These are phyloP conservation scores for Curvularia eragrostidis DNA, from an alignment of 2,329 filamentous ascomycete genomes.

Conservation along the genomic window DNA sequence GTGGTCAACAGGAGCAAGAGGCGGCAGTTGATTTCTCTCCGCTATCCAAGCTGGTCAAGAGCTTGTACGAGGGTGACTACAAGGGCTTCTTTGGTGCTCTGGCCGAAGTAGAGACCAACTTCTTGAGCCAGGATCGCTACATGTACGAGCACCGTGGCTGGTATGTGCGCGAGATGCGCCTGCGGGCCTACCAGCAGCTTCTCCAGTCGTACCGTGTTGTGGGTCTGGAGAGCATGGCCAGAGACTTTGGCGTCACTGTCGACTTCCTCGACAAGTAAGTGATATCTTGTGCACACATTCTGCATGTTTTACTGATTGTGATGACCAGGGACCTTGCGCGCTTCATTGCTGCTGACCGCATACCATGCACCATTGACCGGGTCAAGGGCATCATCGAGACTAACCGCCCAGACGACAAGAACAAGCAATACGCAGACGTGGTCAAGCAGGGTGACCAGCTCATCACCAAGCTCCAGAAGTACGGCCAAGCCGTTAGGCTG, in stretches of 20 bases:
- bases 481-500: constrained; percentile 93
- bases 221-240: constrained; percentile 95
- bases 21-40: constrained; percentile 86
- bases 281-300: background rate
- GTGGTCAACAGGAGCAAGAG: constrained; percentile 80
- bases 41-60: constrained; percentile 85
- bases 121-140: constrained; percentile 93
- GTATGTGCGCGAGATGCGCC: constrained; percentile 98
- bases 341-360: constrained; percentile 93
- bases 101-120: constrained; percentile 88
- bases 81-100: constrained; percentile 91
- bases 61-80: constrained; percentile 93
- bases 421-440: constrained; percentile 98
- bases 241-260: constrained; percentile 94
- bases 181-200: constrained; percentile 94
- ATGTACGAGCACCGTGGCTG: constrained; percentile 94
- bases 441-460: constrained; percentile 97
- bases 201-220: constrained; percentile 97
- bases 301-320: constrained; percentile 20
- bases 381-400: constrained; percentile 98
- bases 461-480: constrained; percentile 99
- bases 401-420: constrained; percentile 97
- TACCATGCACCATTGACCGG: constrained; percentile 96
- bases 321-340: constrained; percentile 81
- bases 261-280: constrained; percentile 92